These are phyloP conservation scores for Bruguiera parviflora DNA, from an alignment of 345 rosid species.

Conservation along the genomic window DNA sequence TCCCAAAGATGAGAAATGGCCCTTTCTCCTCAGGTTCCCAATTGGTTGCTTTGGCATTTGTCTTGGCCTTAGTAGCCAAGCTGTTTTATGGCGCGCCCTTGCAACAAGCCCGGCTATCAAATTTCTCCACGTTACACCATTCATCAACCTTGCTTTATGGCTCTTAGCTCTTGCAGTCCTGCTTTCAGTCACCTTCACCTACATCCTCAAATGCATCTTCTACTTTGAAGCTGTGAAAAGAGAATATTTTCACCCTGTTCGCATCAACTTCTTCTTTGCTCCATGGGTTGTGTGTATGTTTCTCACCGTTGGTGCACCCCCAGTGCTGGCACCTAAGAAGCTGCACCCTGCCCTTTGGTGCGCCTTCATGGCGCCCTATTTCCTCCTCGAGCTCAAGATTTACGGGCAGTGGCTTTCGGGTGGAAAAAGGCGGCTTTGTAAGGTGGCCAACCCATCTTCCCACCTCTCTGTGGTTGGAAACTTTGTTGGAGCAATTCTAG, in stretches of 20 bases:
- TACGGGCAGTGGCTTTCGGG: constrained; percentile 97
- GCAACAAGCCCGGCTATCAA: constrained; percentile 68
- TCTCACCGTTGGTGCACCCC: constrained; percentile 71
- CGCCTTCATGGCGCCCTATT: constrained; percentile 73
- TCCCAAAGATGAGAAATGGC: constrained; percentile 87
- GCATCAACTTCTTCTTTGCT: constrained; percentile 91
- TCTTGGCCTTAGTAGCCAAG: constrained; percentile 90
- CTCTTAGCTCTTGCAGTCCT: constrained; percentile 53
- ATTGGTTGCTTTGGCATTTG: constrained; percentile 87
- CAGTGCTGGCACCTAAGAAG: constrained; percentile 32
- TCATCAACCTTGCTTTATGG: constrained; percentile 73
- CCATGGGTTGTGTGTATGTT: constrained; percentile 99
- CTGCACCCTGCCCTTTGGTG: constrained; percentile 81
- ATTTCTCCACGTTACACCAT: constrained; percentile 64
- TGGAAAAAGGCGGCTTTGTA: constrained; percentile 84
- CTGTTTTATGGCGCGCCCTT: constrained; percentile 71
- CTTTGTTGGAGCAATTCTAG: constrained; percentile 88
- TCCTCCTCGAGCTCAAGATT: constrained; percentile 84
- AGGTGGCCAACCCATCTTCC: constrained; percentile 93
- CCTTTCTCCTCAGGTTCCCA: constrained; percentile 90
- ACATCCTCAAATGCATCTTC: constrained; percentile 76
- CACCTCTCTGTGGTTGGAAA: constrained; percentile 94
- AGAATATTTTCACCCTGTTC: constrained; percentile 84
- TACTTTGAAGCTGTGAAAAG: constrained; percentile 92
- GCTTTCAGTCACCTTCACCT: constrained; percentile 56